Base-by-base conservation (phyloP, 805 yeast species). In the Jamesozyma hellenica region DNA sequence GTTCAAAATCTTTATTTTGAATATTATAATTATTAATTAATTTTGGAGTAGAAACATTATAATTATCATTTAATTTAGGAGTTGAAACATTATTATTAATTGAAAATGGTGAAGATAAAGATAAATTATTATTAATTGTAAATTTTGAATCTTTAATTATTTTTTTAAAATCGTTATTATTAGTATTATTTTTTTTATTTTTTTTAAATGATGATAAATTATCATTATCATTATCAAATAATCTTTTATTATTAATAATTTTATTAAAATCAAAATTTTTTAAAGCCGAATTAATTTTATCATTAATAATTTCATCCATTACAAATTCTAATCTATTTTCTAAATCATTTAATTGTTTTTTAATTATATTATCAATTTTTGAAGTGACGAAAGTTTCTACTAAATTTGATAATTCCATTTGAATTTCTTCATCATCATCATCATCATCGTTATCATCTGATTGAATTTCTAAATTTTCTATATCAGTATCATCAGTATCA, bases 321-420 rank as follows among this genome's bases (percentile, higher is more conserved):
- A 43, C 33, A 15, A 21, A 33, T 16, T 50, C 51, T 6, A 52
- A 16, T 28, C 34, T 44, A 15, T 39, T 14, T 26, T 51, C 52
- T 34, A 49, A 40, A n/a, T 35, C 27, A 11, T 43, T 38, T 44
- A 49, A 41, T 29, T 51, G 56, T 17, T 35, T 34, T 16, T 44
- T 42, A 13, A 55, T 38, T 9, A 48, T 42, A 4, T 45, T 41
- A 27, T 48, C 46, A 13, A 54, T 45, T 19, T 49, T 53, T 4
- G 48, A 42, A 25, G 50, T 51, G 8, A 57, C 55, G 15, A 57
- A 41, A 32, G 49, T 49, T n/a, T 53, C 50, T 6, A 57, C 50
- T 47, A 57, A 44, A 14, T 41, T 36, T 36, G 54, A 52, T 33
- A 58, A 43, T 41, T 56, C 60, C 32, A 53, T 49, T 38, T 50